Conservation (phyloP, 116 monocot species). For the Phalaenopsis hybrid region DNA sequence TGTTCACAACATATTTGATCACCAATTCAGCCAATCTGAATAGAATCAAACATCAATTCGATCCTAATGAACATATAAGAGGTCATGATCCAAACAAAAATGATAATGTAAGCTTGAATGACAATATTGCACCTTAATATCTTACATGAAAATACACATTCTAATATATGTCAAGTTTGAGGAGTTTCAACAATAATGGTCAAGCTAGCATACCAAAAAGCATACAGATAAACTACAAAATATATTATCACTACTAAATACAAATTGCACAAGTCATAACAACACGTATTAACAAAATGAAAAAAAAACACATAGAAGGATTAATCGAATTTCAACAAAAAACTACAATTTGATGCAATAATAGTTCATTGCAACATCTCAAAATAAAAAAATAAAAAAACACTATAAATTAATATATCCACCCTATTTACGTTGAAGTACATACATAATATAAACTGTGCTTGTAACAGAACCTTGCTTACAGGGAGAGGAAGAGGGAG, state of each 20-base stretch:
- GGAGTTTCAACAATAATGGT: too few relatives aligned
- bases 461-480: neutral
- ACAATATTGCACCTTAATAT: too few relatives aligned
- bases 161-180: too few relatives aligned
- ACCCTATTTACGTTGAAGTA: slow-evolving; percentile 1
- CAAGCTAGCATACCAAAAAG: too few relatives aligned
- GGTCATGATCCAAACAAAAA: too few relatives aligned
- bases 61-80: too few relatives aligned
- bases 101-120: too few relatives aligned
- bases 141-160: too few relatives aligned
- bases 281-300: too few relatives aligned
- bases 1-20: too few relatives aligned
- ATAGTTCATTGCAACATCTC: neutral
- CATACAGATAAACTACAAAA: neutral
- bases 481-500: neutral
- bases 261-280: neutral
- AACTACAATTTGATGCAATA: neutral
- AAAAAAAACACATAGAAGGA: neutral
- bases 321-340: neutral
- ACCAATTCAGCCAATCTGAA: too few relatives aligned
- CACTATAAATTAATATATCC: neutral
- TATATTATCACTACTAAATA: neutral
- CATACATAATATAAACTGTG: neutral
- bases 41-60: too few relatives aligned
- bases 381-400: neutral